Base-by-base conservation (phyloP, 257 asterid species). In the Scutellaria galericulata region DNA sequence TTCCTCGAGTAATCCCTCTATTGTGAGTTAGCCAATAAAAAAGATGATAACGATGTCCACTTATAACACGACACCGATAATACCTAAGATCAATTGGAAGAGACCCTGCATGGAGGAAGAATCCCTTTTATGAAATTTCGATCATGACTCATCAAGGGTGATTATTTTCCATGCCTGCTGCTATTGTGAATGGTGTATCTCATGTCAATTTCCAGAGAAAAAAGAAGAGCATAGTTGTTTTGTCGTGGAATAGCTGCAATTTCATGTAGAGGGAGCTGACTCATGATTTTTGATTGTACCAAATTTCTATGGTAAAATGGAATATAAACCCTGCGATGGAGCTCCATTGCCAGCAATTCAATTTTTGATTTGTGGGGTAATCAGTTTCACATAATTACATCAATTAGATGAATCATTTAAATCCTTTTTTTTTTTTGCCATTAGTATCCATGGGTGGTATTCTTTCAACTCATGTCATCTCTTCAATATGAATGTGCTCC, bases 1-100 rank as follows among this genome's bases (percentile, higher is more conserved):
- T 69, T 79, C 76, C 58, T 74, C 89, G 35, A 81, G 70, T 22
- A 80, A 74, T 7, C 78, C 82, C 18, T 60, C 80, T 73, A 64
- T 72, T 7, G 78, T 58, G 72, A 78, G 66, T 66, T 81, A 79
- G 73, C 68, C 60, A 45, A 37, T 12, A 31, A 73, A 64, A 15
- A 18, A 24, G 70, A 59, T 24, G 24, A 58, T 18, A 35, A 50
- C 71, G 55, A 10, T 7, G 5, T 54, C 63, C 56, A 68, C 56
- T 42, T 50, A 46, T 18, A 31, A 22, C 46, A 48, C 71, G 57
- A 53, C 66, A 40, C 35, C 18, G 66, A 18, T 65, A 63, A 50
- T 45, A 41, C 46, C 74, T 41, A 55, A 69, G 66, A 72, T 9
- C 27, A 42, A 13, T 42, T 11, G 48, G 31, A 39, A 40, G 41